These are phyloP conservation scores for Jaminaea rosea DNA, from an alignment of 1,284 basidiomycete species.

Conservation along the genomic window DNA sequence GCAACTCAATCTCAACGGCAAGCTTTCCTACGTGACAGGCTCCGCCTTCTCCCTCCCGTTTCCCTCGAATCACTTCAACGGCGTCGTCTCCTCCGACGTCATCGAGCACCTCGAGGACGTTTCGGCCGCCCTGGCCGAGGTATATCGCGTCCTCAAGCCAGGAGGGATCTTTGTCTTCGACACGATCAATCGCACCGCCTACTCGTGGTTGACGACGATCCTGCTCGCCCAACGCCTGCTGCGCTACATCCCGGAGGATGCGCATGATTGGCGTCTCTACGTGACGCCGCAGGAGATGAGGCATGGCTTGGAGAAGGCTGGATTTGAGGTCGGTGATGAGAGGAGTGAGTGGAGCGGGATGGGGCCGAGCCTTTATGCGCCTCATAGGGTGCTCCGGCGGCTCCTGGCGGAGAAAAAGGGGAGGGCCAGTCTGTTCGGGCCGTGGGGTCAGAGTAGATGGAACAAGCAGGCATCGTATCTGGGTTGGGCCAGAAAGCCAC, in stretches of 20 bases:
- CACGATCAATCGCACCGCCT: constrained; percentile 26
- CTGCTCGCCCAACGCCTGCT: constrained; percentile 19
- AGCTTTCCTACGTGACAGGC: neutral
- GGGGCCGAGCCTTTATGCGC: neutral
- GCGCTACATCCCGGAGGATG: constrained; percentile 18
- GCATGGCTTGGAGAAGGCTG: neutral
- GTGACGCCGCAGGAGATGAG: neutral
- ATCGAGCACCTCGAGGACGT: constrained; percentile 25
- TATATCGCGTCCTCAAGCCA: constrained; percentile 78
- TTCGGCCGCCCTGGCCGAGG: constrained; percentile 9
- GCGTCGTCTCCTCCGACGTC: constrained; percentile 22
- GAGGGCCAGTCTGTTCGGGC: neutral
- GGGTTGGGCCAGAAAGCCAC: neutral
- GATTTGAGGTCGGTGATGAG: neutral
- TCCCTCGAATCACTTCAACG: constrained; percentile 7
- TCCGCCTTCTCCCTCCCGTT: constrained; percentile 11
- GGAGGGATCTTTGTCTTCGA: constrained; percentile 76
- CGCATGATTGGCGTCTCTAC: constrained; percentile 24
- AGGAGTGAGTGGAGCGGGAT: neutral
- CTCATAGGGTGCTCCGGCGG: neutral
- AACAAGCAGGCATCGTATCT: neutral
- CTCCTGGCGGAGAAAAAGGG: neutral
- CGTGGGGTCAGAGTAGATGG: neutral
- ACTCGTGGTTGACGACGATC: constrained; percentile 23
- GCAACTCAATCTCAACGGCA: constrained; percentile 12